Percentiles rank a stretch among this genome's conserved stretches.
phyloP scores from a whole-genome alignment of 2,329 filamentous ascomycete genomes.

The Balansia obtecta region DNA sequence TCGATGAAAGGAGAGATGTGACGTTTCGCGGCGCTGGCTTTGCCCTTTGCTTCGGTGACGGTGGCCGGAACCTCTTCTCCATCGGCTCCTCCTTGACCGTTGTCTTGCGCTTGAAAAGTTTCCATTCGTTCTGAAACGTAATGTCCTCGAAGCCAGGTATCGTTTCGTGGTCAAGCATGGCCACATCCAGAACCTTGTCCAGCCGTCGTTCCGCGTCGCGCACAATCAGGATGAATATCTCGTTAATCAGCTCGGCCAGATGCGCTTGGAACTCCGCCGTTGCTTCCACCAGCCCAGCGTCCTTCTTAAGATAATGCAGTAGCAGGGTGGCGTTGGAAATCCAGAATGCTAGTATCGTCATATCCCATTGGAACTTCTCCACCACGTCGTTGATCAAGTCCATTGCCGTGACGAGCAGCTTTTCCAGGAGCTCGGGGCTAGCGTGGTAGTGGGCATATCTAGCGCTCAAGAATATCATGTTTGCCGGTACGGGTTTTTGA shows the following conservation, averaged over 20 bases:
- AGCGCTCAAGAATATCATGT: constrained; percentile 90
- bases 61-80: constrained; percentile 83
- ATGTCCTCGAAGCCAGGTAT: constrained; percentile 97
- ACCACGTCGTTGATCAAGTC: constrained; percentile 95
- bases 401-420: constrained; percentile 74
- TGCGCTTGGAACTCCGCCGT: constrained; percentile 87
- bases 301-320: constrained; percentile 95
- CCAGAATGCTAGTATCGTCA: constrained; percentile 99
- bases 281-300: constrained; percentile 64
- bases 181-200: constrained; percentile 86
- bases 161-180: constrained; percentile 95
- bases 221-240: constrained; percentile 97
- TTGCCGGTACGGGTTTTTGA: constrained; percentile 96
- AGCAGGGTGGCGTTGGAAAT: constrained; percentile 92
- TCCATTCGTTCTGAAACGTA: constrained; percentile 97
- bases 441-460: constrained; percentile 96
- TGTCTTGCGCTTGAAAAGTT: constrained; percentile 83
- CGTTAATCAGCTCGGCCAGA: constrained; percentile 87
- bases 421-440: constrained; percentile 68
- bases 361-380: constrained; percentile 95
- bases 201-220: constrained; percentile 89
- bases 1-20: constrained; percentile 88
- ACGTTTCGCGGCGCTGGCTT: constrained; percentile 91
- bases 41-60: constrained; percentile 82
- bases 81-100: constrained; percentile 82